phyloP scores from a whole-genome alignment of 2,329 filamentous ascomycete species.

The Paracamarosporium sp. region DNA sequence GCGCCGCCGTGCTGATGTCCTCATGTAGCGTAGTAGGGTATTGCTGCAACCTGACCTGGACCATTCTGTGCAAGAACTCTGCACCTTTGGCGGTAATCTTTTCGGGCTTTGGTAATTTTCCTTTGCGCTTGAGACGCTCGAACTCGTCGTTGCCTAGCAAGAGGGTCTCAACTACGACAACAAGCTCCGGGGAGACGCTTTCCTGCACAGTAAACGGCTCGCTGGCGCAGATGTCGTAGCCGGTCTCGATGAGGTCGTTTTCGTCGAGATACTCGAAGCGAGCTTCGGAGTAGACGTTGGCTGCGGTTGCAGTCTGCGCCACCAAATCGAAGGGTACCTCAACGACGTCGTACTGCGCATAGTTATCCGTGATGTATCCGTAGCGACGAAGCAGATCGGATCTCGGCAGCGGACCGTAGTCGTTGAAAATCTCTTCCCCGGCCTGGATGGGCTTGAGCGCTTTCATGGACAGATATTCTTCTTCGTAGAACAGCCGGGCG shows the following conservation, averaged over 20 bases:
- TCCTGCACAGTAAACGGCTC: constrained; percentile 42
- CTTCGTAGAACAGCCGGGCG: constrained; percentile 67
- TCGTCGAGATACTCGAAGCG: constrained; percentile 66
- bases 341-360: constrained; percentile 80
- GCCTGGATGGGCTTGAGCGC: constrained; percentile 71
- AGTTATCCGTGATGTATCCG: constrained; percentile 82
- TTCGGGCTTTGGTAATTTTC: constrained; percentile 52
- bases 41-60: constrained; percentile 51
- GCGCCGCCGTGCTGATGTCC: constrained; percentile 57
- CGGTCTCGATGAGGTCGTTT: constrained; percentile 71
- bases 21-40: constrained; percentile 63
- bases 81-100: constrained; percentile 50
- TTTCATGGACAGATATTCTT: constrained; percentile 70
- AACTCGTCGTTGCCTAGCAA: constrained; percentile 50
- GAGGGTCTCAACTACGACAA: constrained; percentile 54
- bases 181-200: constrained; percentile 51
- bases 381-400: constrained; percentile 84
- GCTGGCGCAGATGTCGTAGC: constrained; percentile 64
- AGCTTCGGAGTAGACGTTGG: constrained; percentile 20
- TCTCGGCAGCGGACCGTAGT: constrained; percentile 84
- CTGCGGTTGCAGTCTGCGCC: constrained; percentile 22
- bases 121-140: constrained; percentile 48
- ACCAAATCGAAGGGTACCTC: constrained; percentile 74
- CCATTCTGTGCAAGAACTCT: constrained; percentile 46
- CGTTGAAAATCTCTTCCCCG: constrained; percentile 83